phyloP scores from a whole-genome alignment of 2,329 filamentous ascomycete genomes.

The Ceratocystiopsis brevicomis region DNA sequence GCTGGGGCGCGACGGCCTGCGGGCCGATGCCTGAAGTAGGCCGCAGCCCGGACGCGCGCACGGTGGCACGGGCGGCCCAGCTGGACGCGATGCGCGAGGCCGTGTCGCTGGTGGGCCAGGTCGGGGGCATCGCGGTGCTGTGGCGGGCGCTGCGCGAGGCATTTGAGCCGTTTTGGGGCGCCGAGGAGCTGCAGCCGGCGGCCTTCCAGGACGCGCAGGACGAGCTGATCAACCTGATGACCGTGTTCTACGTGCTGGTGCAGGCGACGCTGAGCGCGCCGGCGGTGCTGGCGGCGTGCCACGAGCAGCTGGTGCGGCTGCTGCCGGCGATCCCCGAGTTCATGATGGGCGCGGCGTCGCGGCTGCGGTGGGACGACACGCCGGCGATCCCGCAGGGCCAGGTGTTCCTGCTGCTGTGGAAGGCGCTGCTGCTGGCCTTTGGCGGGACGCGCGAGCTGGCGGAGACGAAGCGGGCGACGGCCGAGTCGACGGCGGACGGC shows the following conservation, averaged over 20 bases:
- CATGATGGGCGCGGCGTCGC: conserved; percentile 49
- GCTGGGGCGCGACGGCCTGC: conserved; percentile 51
- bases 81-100: conserved; percentile 39
- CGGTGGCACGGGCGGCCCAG: conserved; percentile 35
- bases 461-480: conserved; percentile 52
- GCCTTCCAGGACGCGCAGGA: conserved; percentile 35
- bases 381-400: conserved; percentile 41
- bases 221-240: conserved; percentile 12
- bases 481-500: conserved; percentile 36
- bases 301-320: conserved; percentile 32
- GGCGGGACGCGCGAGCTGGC: conserved; percentile 59
- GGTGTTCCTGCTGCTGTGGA: conserved; percentile 77
- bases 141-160: conserved; percentile 30
- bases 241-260: conserved; percentile 20
- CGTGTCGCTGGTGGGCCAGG: conserved; percentile 29
- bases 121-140: conserved; percentile 30
- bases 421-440: conserved; percentile 69
- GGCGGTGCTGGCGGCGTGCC: conserved; percentile 26
- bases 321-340: conserved; percentile 52
- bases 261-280: conserved; percentile 36
- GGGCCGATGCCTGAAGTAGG: conserved; percentile 18
- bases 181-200: conserved; percentile 24
- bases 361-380: conserved; percentile 55
- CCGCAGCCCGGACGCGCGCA: conserved; percentile 22
- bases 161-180: conserved; percentile 32